phyloP scores from a whole-genome alignment of 805 yeast species.

The Candida alai region DNA sequence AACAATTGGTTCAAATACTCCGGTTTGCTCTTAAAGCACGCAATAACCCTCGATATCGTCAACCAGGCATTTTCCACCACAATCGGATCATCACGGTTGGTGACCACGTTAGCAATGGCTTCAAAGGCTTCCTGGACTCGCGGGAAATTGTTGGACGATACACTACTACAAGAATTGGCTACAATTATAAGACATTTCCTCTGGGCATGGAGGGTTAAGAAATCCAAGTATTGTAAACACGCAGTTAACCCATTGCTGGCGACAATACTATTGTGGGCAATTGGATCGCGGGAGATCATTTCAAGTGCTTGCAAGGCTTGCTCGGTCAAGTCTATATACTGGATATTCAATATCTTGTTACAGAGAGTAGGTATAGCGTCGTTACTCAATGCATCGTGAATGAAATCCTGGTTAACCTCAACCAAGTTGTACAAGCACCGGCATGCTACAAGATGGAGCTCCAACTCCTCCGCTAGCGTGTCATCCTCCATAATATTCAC shows the following conservation, averaged over 20 bases:
- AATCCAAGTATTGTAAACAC: slow-evolving; percentile 74
- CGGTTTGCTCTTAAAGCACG: slow-evolving; percentile 44
- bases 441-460: slow-evolving; percentile 78
- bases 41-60: slow-evolving; percentile 56
- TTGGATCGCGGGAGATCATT: slow-evolving; percentile 54
- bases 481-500: slow-evolving; percentile 59
- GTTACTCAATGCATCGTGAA: slow-evolving; percentile 56
- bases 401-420: slow-evolving; percentile 67
- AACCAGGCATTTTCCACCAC: slow-evolving; percentile 65
- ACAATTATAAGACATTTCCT: slow-evolving; percentile 72
- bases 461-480: slow-evolving; percentile 57
- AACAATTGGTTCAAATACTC: slow-evolving; percentile 43
- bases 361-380: slow-evolving; percentile 67
- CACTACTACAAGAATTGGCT: slow-evolving; percentile 59
- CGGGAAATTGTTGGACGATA: slow-evolving; percentile 42
- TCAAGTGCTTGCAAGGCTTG: slow-evolving; percentile 79
- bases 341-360: slow-evolving; percentile 64
- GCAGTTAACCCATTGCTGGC: slow-evolving; percentile 59
- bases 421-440: slow-evolving; percentile 78
- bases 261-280: slow-evolving; percentile 47
- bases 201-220: slow-evolving; percentile 86
- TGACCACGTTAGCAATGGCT: slow-evolving; percentile 51
- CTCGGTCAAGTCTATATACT: slow-evolving; percentile 87
- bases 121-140: slow-evolving; percentile 57
- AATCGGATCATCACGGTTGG: slow-evolving; percentile 51